Evolutionary conservation across 768 basidiomycete genomes (phyloP), one percentile per base, ranked within the genome.

Genomic region (Fibroporia radiculosa): DNA sequence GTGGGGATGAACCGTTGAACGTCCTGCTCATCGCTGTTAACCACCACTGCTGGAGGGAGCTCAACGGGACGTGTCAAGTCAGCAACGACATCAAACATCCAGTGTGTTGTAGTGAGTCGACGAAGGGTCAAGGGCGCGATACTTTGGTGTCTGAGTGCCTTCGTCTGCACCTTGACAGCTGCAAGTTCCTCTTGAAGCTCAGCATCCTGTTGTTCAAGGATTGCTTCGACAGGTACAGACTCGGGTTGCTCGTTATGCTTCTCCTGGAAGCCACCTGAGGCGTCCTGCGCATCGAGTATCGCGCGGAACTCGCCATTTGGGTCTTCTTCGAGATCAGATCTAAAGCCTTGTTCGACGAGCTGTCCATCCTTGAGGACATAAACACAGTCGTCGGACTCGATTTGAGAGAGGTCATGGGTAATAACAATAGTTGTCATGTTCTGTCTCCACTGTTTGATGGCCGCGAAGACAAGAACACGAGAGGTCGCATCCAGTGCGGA

Each of bases 321-420:
- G 3, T 57, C 64, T 13, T 51, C 60, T 58, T 91, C 87, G 40
- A 97, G 73, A 57, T 95, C 93, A 1, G 62, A 63, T 1, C 92
- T 77, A 63, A 79, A 95, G 0, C 96, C 96, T 55, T 91, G 85
- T 59, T 98, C 90, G 37, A 83, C 83, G 24, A 96, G 78, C 0
- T 60, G 54, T 0, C 93, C 95, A 16, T 79, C 72, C 52, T 81
- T 78, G 69, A 98, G 80, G 2, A 97, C 87, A 59, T 98, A 96
- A 11, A 96, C 89, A 52, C 96, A 97, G 62, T 97, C 93, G 12
- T 69, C 62, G 0, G 66, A 42, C 18, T 65, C 64, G 51, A 99
- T 85, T 52, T 93, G 88, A 1, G 83, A 82, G 14, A 98, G 78
- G 54, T 98, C 96, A 63, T 98, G 95, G 0, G 95, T 97, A 60